Evolutionary conservation across 192 early-diverging fungal genomes (phyloP).

Genomic region (Coemansia sp.): DNA sequence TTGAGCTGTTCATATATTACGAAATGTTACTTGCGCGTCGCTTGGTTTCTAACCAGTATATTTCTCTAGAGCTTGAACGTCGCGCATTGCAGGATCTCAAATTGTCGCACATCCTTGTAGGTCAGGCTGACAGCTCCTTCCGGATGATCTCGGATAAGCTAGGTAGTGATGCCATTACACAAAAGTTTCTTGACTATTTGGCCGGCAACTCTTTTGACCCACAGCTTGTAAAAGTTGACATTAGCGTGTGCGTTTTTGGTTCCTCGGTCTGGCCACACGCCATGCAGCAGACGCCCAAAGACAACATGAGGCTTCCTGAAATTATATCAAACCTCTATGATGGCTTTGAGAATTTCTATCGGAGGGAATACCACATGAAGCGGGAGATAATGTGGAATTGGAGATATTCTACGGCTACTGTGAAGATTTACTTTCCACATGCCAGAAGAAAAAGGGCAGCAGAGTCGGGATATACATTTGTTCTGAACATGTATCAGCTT

Average conservation of each 20-base stretch:
- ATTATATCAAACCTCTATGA: background rate
- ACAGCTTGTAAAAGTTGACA: background rate
- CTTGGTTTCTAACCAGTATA: slow-evolving; percentile 79
- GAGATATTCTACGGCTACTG: background rate
- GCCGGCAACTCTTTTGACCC: background rate
- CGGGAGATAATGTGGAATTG: background rate
- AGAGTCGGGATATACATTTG: slow-evolving; percentile 52
- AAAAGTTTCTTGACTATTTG: background rate
- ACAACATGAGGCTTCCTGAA: background rate
- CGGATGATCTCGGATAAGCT: background rate
- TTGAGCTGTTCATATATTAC: slow-evolving; percentile 88
- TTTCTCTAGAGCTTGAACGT: slow-evolving; percentile 81
- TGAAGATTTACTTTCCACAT: background rate
- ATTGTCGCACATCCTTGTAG: slow-evolving; percentile 89
- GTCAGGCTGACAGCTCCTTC: slow-evolving; percentile 64
- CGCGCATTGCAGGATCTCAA: slow-evolving; percentile 79
- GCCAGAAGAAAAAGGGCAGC: slow-evolving; percentile 2
- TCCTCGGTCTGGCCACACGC: background rate
- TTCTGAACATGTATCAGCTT: slow-evolving; percentile 87
- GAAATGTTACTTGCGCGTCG: slow-evolving; percentile 87
- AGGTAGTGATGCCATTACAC: background rate
- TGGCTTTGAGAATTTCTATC: background rate
- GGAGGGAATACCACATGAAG: slow-evolving; percentile 65
- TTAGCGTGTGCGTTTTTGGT: background rate
- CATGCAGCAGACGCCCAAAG: background rate